These are phyloP conservation scores for Closterium sp. DNA, from an alignment of 139 green algal genomes.

Conservation along the genomic window DNA sequence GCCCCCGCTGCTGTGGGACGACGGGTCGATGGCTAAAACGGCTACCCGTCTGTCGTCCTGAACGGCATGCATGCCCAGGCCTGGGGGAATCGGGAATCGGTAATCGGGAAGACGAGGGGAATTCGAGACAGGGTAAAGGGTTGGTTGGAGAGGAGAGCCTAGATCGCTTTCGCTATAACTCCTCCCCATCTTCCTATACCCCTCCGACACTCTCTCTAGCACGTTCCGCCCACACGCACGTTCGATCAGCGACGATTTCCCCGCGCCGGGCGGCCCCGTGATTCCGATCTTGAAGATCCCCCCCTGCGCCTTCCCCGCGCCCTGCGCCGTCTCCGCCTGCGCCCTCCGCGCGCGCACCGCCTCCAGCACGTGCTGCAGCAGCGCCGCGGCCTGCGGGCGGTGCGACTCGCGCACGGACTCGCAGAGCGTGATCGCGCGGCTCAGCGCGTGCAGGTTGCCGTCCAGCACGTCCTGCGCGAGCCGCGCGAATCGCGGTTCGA, in stretches of 20 bases:
- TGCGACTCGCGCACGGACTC: conserved; percentile 56
- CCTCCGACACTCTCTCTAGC: background rate
- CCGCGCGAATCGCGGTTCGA: background rate
- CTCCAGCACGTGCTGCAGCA: conserved; percentile 51
- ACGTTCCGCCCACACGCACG: background rate
- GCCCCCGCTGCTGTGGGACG: conserved; percentile 45
- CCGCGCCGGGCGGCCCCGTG: conserved; percentile 63
- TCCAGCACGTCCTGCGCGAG: background rate
- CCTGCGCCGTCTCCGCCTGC: background rate
- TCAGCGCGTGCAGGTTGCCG: conserved; percentile 11
- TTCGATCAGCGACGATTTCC: conserved; percentile 65
- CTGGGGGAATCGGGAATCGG: background rate
- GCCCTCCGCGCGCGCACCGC: conserved; percentile 21
- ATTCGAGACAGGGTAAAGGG: too few species aligned
- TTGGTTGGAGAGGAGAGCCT: too few species aligned
- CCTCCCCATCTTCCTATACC: too few species aligned
- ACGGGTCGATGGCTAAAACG: conserved; percentile 66
- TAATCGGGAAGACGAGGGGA: too few species aligned
- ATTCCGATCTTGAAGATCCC: conserved; percentile 54
- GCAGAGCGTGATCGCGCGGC: conserved; percentile 58
- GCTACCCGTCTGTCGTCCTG: conserved; percentile 53
- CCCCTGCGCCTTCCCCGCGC: background rate
- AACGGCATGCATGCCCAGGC: conserved; percentile 2
- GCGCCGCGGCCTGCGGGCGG: conserved; percentile 51
- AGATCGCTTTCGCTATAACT: too few species aligned